Evolutionary conservation across 805 yeast species (phyloP).

Genomic region (Candida stauntonica): DNA sequence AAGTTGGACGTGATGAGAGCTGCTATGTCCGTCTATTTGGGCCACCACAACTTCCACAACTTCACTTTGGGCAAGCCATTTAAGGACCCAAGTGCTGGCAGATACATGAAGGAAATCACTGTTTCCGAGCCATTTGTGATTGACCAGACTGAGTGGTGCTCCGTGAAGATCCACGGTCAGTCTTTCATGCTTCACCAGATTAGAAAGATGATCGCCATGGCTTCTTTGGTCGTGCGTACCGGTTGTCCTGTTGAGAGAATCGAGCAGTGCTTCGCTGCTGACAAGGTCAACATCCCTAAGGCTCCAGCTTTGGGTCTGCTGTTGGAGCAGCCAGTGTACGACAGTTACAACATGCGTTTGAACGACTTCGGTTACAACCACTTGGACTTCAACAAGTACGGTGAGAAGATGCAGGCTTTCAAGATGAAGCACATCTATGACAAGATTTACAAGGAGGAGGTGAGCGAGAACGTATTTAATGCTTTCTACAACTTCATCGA

Average conservation of each 20-base stretch:
- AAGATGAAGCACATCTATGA: conserved; percentile 87
- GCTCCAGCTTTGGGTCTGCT: conserved; percentile 95
- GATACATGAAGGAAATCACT: conserved; percentile 74
- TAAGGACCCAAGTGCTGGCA: conserved; percentile 78
- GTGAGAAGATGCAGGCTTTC: conserved; percentile 73
- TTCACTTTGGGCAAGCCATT: conserved; percentile 78
- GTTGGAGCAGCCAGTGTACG: conserved; percentile 89
- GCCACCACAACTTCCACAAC: conserved; percentile 90
- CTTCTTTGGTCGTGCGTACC: conserved; percentile 76
- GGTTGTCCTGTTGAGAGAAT: conserved; percentile 80
- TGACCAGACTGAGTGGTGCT: conserved; percentile 93
- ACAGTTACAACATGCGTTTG: conserved; percentile 70
- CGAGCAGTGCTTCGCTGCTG: conserved; percentile 66
- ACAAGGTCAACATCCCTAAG: conserved; percentile 86
- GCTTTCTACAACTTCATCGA: conserved; percentile 92
- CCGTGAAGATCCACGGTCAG: conserved; percentile 95
- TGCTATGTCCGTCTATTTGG: conserved; percentile 70
- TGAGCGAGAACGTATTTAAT: conserved; percentile 78
- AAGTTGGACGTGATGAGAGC: conserved; percentile 60
- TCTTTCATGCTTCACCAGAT: conserved; percentile 98
- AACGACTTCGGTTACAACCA: conserved; percentile 73
- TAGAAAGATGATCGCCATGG: conserved; percentile 97
- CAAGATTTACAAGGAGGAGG: conserved; percentile 87
- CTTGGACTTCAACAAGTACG: conserved; percentile 62
- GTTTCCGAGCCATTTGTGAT: conserved; percentile 89